Conservation (phyloP, 192 early-diverging fungal species). For the Coemansia erecta region DNA sequence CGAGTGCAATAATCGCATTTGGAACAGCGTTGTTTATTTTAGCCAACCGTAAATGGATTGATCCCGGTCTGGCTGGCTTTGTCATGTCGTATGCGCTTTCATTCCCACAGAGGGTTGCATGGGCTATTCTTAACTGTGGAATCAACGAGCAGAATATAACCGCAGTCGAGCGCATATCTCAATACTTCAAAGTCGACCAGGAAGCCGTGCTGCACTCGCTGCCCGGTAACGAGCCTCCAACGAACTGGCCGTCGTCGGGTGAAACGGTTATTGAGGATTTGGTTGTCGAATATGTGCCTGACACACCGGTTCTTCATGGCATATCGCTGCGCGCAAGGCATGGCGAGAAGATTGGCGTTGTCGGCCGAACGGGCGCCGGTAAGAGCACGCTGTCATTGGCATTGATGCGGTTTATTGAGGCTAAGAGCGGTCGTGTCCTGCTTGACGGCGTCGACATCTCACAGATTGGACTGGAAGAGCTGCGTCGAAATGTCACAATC, state of each 20-base stretch:
- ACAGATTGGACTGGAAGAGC: slow-evolving; percentile 78
- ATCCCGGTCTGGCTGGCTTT: slow-evolving; percentile 87
- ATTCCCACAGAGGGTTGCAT: slow-evolving; percentile 78
- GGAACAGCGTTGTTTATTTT: slow-evolving; percentile 68
- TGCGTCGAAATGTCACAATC: slow-evolving; percentile 77
- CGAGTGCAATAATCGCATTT: slow-evolving; percentile 75
- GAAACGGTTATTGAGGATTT: slow-evolving; percentile 70
- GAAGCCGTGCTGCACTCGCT: too few species aligned
- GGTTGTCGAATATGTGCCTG: slow-evolving; percentile 74
- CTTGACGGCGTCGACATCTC: too few species aligned
- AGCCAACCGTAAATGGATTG: slow-evolving; percentile 55
- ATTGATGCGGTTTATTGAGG: slow-evolving; percentile 77
- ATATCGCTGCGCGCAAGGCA: slow-evolving; percentile 70
- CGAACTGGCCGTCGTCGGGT: too few species aligned
- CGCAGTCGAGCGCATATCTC: slow-evolving; percentile 81
- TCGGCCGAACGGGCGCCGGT: slow-evolving; percentile 87
- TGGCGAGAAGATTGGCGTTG: slow-evolving; percentile 84
- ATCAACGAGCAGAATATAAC: slow-evolving; percentile 88
- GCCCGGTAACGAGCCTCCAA: too few species aligned
- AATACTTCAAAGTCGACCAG: slow-evolving; percentile 81
- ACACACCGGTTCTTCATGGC: slow-evolving; percentile 73
- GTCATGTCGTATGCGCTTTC: slow-evolving; percentile 79
- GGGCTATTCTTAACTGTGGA: slow-evolving; percentile 84
- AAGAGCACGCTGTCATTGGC: slow-evolving; percentile 74
- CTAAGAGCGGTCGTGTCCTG: slow-evolving; percentile 60